phyloP scores from a whole-genome alignment of 1,284 basidiomycete species.

The Testicularia cyperi region DNA sequence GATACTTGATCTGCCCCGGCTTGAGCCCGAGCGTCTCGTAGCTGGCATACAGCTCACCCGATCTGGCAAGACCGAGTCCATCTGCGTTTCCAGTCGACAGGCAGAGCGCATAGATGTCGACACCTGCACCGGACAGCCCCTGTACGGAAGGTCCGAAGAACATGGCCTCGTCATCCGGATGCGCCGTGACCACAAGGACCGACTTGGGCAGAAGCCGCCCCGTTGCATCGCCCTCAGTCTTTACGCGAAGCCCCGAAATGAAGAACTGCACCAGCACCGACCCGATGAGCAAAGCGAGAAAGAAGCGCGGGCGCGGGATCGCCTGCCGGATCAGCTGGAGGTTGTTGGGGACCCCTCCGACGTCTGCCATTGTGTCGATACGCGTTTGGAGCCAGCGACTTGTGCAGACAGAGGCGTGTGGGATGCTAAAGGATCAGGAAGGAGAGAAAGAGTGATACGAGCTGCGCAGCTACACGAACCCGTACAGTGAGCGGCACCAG shows the following conservation, averaged over 20 bases:
- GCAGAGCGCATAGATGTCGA: slow-evolving; percentile 62
- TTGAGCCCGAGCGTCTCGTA: slow-evolving; percentile 69
- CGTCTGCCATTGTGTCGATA: no score
- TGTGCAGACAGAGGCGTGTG: background rate
- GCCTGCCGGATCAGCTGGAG: slow-evolving; percentile 24
- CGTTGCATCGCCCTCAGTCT: background rate
- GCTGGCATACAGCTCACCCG: slow-evolving; percentile 67
- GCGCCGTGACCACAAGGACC: slow-evolving; percentile 74
- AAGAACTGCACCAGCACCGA: slow-evolving; percentile 23
- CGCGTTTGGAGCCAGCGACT: no score
- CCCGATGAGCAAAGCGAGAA: slow-evolving; percentile 16
- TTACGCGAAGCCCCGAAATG: slow-evolving; percentile 19
- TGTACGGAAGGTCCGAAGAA: slow-evolving; percentile 81
- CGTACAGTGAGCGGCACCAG: no score
- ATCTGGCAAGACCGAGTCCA: slow-evolving; percentile 71
- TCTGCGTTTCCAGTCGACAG: slow-evolving; percentile 72
- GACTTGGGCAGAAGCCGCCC: slow-evolving; percentile 11
- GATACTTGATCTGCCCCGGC: slow-evolving; percentile 65
- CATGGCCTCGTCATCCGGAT: slow-evolving; percentile 88
- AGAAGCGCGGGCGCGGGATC: slow-evolving; percentile 30
- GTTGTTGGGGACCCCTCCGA: no score
- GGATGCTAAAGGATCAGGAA: background rate
- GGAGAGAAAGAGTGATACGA: no score
- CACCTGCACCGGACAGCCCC: slow-evolving; percentile 64
- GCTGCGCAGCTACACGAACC: no score